phyloP scores from a whole-genome alignment of 2,329 filamentous ascomycete genomes.

The Ceratocystis alfenasii region DNA sequence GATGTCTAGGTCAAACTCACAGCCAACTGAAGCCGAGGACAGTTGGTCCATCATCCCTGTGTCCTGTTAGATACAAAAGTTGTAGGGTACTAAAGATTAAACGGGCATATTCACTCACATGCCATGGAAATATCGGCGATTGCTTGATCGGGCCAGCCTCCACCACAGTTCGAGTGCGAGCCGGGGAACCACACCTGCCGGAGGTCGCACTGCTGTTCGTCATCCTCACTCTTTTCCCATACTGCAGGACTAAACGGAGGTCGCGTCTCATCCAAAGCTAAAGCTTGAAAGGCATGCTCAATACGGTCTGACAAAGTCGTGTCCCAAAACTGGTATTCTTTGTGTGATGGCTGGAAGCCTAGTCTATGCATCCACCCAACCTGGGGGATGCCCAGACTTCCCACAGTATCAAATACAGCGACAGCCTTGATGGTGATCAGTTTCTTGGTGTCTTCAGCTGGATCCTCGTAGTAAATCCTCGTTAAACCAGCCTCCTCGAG shows the following conservation, averaged over 20 bases:
- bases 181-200: slow-evolving; percentile 57
- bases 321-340: slow-evolving; percentile 42
- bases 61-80: neutral
- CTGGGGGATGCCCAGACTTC: slow-evolving; percentile 35
- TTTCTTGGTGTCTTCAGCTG: neutral
- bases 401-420: slow-evolving; percentile 39
- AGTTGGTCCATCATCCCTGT: slow-evolving; percentile 47
- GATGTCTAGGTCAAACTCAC: slow-evolving; percentile 36
- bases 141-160: slow-evolving; percentile 46
- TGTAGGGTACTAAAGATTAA: neutral
- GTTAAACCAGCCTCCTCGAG: slow-evolving; percentile 36
- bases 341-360: slow-evolving; percentile 35
- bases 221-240: slow-evolving; percentile 35
- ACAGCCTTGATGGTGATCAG: slow-evolving; percentile 29
- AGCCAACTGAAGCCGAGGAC: slow-evolving; percentile 34
- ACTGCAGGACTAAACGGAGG: slow-evolving; percentile 44
- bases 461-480: slow-evolving; percentile 26
- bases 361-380: slow-evolving; percentile 36
- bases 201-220: slow-evolving; percentile 29
- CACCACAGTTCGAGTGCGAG: slow-evolving; percentile 58
- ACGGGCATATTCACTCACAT: slow-evolving; percentile 27
- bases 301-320: slow-evolving; percentile 41
- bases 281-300: slow-evolving; percentile 47
- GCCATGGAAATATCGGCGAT: slow-evolving; percentile 32
- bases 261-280: slow-evolving; percentile 46